Evolutionary conservation across 1,284 basidiomycete genomes (phyloP), one percentile per base, ranked within the genome.

Genomic region (Heterobasidion annosum): DNA sequence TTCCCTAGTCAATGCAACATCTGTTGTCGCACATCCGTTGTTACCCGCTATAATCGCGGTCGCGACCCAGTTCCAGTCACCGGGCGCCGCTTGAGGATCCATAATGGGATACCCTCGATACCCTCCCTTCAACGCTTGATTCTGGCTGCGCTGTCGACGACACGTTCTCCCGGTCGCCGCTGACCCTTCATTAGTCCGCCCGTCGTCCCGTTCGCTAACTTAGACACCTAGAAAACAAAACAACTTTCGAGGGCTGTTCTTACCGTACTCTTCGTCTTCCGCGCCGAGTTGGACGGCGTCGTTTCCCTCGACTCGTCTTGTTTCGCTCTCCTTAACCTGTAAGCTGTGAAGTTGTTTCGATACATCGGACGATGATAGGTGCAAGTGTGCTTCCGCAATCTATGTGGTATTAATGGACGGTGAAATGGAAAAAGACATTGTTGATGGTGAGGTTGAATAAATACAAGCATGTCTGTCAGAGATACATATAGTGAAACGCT

Each of bases 401-500:
- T 58, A 57, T 57, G 54, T 37, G 50, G 34, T 54, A 57, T 50
- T 54, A 58, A 58, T 54, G 52, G 46, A 57, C 18, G 42, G 5
- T 5, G 37, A 10, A 8, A 8, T 40, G 37, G 37, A 40, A 3
- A 40, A 40, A 40, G 37, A n/a, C 37, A n/a, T 40, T 40, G 5
- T n/a, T 40, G 37, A 40, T 25, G 25, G 25, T 25, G 25, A 25
- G 25, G 25, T 4, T 25, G 4, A 40, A 40, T 40, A 40, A 40
- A 40, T 40, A 40, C 37, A 40, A 40, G 12, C n/a, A 40, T 10
- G 37, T 8, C 15, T 15, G 37, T 40, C n/a, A 40, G 37, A 40
- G 37, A 40, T 40, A 40, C 37, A 40, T 10, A 10, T 12, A 40
- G 10, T 40, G 37, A 10, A 40, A 3, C 10, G 37, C n/a, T n/a